Evolutionary conservation across 108 stramenopile genomes (phyloP).

Genomic region (Fragilariopsis cylindrus): DNA sequence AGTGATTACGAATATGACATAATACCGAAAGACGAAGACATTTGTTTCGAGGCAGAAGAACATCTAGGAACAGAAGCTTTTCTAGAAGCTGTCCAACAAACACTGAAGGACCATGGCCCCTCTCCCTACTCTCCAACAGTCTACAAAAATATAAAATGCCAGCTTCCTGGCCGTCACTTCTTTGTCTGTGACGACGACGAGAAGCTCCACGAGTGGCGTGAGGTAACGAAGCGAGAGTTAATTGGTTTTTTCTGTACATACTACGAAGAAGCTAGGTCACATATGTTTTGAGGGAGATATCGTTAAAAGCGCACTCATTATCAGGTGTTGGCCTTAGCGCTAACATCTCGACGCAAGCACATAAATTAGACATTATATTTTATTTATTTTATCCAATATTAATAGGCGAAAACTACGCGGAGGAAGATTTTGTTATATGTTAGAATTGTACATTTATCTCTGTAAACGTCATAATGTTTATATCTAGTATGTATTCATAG

Average conservation of each 20-base stretch:
- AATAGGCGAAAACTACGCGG: too few species aligned
- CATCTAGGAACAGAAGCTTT: slow-evolving; percentile 32
- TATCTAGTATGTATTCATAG: too few species aligned
- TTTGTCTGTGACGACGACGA: slow-evolving; percentile 19
- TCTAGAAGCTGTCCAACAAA: slow-evolving; percentile 15
- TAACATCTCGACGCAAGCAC: too few species aligned
- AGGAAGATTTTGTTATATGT: too few species aligned
- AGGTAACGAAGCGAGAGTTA: slow-evolving; percentile 21
- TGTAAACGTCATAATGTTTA: too few species aligned
- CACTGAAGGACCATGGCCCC: slow-evolving; percentile 17
- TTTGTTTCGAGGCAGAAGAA: slow-evolving; percentile 26
- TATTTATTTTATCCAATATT: too few species aligned
- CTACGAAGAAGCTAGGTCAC: slow-evolving; percentile 2
- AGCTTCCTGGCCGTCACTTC: slow-evolving; percentile 19
- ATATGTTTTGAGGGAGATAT: not conserved
- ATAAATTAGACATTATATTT: too few species aligned
- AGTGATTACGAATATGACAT: not conserved
- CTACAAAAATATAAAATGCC: slow-evolving; percentile 31
- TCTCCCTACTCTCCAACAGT: slow-evolving; percentile 23
- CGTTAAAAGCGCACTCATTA: not conserved
- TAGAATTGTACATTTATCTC: too few species aligned
- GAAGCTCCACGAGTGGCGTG: slow-evolving; percentile 9
- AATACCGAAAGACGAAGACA: slow-evolving; percentile 14
- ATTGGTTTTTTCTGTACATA: slow-evolving; percentile 14
- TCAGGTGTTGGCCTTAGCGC: not conserved